Conservation (phyloP, 192 early-diverging fungal species). For the Podila horticola region DNA sequence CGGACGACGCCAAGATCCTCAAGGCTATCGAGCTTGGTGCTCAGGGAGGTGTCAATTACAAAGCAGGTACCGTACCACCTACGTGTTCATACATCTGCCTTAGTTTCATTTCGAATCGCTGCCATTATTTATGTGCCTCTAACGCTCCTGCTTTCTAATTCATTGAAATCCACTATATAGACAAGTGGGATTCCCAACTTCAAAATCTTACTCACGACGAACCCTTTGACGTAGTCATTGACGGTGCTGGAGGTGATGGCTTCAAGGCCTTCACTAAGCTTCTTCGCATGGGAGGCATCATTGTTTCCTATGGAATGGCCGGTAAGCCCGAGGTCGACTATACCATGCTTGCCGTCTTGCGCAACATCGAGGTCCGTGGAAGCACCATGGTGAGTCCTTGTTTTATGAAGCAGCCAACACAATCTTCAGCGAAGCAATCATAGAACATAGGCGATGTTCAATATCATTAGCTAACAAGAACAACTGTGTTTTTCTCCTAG, state of each 20-base stretch:
- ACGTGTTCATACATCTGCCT: constrained; percentile 6
- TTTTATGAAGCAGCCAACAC: constrained; percentile 4
- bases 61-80: constrained; percentile 54
- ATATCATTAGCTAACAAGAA: constrained; percentile 7
- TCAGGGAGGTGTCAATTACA: constrained; percentile 77
- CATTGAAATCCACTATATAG: constrained; percentile 33
- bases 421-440: constrained; percentile 7
- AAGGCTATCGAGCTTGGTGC: constrained; percentile 72
- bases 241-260: constrained; percentile 71
- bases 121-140: constrained; percentile 1
- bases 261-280: constrained; percentile 52
- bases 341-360: constrained; percentile 61
- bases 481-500: constrained; percentile 13
- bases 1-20: constrained; percentile 68
- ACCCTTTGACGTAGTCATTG: constrained; percentile 66
- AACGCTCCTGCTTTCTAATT: constrained; percentile 7
- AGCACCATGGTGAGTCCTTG: constrained; percentile 68
- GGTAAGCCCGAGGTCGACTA: constrained; percentile 52
- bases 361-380: constrained; percentile 71
- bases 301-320: constrained; percentile 71
- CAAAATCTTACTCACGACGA: constrained; percentile 44
- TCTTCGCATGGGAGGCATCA: constrained; percentile 62
- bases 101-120: constrained; percentile 6
- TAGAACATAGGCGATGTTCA: constrained; percentile 4
- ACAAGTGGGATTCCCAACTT: constrained; percentile 58